Base-by-base conservation (phyloP, 352 stramenopile species). In the Globisporangium heterothallicum region DNA sequence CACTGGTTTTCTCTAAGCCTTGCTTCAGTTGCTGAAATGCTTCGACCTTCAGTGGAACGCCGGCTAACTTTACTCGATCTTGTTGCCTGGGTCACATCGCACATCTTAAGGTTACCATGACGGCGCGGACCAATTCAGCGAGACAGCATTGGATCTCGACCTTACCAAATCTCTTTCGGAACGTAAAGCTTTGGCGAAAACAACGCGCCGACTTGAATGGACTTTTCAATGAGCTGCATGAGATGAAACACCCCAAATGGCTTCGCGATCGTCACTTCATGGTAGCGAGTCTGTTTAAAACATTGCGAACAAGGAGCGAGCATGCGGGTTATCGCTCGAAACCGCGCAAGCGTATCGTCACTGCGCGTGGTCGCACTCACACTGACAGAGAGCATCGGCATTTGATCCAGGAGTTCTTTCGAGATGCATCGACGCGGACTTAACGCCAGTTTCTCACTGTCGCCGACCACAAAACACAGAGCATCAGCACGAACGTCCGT, bases 201-300 rank as follows among this genome's bases (percentile, higher is more conserved):
- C 21, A 87, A 61, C 10, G 78, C 77, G 9, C 81, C 78, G 12
- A 86, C 70, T 53, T 87, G 72, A 42, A 90, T 90, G 13, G 74
- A 88, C 49, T 83, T 84, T 35, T 92, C 74, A 41, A 92, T 80
- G 26, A 90, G 72, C 42, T 86, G 74, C 76, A 92, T 87, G 34
- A 92, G 53, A 40, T 88, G 68, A 58, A 90, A 92, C 49, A 84
- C 84, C 9, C 70, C 73, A 32, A 90, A 85, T 16, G 74, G 74
- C 47, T 73, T 63, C 29, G 62, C 41, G 27, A 87, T 70, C 10
- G 59, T 58, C 19, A 79, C 69, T 50, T 88, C 70, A 30, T 81
- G 64, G 54, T 85, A 85, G 9, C 71, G 70, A 5, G 68, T 79
- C 77, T 88, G 34, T 18, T 7, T 9, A 35, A 24, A 9, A 29